A percentile compares a stretch with the other conserved stretches of the same genome.
phyloP scores from a whole-genome alignment of 108 stramenopile genomes.

The Pseudonitzschia pungens region DNA sequence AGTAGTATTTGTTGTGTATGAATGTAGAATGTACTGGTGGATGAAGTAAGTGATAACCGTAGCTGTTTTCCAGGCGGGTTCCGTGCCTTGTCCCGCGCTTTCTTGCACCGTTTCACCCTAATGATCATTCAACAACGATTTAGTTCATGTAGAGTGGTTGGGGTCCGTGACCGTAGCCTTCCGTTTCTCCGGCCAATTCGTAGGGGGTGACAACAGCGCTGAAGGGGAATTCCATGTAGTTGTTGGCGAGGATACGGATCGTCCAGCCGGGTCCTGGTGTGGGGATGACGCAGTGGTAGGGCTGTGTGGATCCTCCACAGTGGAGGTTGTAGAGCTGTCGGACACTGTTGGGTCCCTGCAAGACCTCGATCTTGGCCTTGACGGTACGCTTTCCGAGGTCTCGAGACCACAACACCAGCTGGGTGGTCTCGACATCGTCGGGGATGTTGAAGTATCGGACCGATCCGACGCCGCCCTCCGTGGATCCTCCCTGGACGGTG shows the following conservation, averaged over 20 bases:
- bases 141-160: neutral
- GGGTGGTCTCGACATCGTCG: constrained; percentile 59
- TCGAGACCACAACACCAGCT: constrained; percentile 56
- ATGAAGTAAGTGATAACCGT: no score
- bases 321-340: constrained; percentile 61
- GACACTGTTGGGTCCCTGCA: constrained; percentile 69
- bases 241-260: constrained; percentile 42
- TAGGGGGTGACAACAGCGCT: constrained; percentile 1
- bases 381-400: constrained; percentile 72
- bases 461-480: constrained; percentile 40
- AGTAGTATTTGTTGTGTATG: no score
- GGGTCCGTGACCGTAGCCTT: neutral
- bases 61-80: no score
- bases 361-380: constrained; percentile 63
- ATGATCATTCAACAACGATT: no score
- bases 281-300: constrained; percentile 60
- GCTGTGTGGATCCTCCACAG: constrained; percentile 64
- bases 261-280: constrained; percentile 62
- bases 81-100: no score
- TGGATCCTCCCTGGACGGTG: constrained; percentile 50
- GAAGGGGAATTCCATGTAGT: constrained; percentile 23
- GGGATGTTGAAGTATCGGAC: constrained; percentile 66
- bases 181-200: neutral
- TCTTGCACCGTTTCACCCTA: no score
- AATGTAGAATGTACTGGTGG: no score